These are phyloP conservation scores for Colletotrichum costaricense DNA, from an alignment of 2,329 filamentous ascomycete genomes.

Conservation along the genomic window DNA sequence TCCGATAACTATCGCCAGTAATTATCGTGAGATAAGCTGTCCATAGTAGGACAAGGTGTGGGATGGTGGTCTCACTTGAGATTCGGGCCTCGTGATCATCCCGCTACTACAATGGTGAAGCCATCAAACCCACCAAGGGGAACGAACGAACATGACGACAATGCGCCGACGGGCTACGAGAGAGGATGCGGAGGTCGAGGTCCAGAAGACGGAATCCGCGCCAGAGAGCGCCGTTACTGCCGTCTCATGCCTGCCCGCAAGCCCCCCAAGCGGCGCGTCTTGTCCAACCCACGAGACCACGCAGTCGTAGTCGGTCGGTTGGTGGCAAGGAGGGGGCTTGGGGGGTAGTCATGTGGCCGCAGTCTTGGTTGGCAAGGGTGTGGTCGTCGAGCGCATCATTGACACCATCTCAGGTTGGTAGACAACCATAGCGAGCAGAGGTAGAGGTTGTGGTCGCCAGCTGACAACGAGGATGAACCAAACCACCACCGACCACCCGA, in stretches of 20 bases:
- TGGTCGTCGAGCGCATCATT: slow-evolving; percentile 12
- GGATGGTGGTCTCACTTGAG: slow-evolving; percentile 3
- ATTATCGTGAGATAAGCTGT: not conserved
- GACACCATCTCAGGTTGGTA: not conserved
- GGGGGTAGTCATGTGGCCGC: slow-evolving; percentile 25
- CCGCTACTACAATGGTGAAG: not conserved
- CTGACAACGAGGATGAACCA: not conserved
- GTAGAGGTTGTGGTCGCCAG: not conserved
- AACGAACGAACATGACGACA: not conserved
- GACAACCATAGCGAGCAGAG: not conserved
- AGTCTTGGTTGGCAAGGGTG: slow-evolving; percentile 16
- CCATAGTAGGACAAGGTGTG: not conserved
- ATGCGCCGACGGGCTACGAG: not conserved
- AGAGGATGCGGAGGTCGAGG: not conserved
- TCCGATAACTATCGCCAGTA: not conserved
- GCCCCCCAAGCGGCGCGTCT: not conserved
- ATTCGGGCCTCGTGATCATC: slow-evolving; percentile 15
- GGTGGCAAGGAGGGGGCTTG: not conserved
- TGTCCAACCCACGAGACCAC: slow-evolving; percentile 16
- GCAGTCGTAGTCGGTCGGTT: not conserved
- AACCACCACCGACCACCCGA: not conserved
- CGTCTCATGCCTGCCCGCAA: not conserved
- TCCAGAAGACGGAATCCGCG: not conserved
- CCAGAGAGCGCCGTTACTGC: slow-evolving; percentile 1
- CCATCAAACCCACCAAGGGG: not conserved